Conservation (phyloP, 208 protist genomes). For the Trypanosoma melophagium region DNA sequence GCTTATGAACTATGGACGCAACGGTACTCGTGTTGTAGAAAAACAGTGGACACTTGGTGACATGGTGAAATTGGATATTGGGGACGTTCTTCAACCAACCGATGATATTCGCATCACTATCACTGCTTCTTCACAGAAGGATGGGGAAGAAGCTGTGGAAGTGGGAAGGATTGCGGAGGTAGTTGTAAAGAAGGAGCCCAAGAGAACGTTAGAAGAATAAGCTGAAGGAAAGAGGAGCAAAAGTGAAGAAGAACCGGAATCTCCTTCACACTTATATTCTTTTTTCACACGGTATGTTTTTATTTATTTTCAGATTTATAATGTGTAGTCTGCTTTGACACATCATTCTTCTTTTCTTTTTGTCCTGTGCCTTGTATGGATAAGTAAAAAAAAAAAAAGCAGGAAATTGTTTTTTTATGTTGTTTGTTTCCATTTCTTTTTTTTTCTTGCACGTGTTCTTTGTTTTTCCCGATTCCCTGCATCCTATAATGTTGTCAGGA, state of each 20-base stretch:
- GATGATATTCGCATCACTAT: constrained; percentile 36
- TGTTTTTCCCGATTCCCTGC: too few relatives aligned
- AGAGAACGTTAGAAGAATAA: constrained; percentile 15
- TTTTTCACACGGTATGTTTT: not conserved
- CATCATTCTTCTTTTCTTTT: constrained; percentile 7
- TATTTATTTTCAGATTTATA: not conserved
- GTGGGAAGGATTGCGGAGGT: not conserved
- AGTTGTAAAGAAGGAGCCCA: not conserved
- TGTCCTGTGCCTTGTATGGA: too few relatives aligned
- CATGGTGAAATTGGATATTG: constrained; percentile 34
- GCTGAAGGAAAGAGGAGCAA: not conserved
- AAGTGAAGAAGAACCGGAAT: not conserved
- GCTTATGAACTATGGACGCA: constrained; percentile 76
- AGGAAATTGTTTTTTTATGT: too few relatives aligned
- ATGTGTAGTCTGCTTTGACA: not conserved
- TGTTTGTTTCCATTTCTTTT: too few relatives aligned
- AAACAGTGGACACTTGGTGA: constrained; percentile 44
- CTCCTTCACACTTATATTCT: constrained; percentile 1
- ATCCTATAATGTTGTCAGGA: too few relatives aligned
- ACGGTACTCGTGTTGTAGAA: constrained; percentile 53
- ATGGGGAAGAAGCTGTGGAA: not conserved
- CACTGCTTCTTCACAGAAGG: not conserved
- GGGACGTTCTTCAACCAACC: constrained; percentile 38
- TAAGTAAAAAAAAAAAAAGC: not conserved
- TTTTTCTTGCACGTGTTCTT: too few relatives aligned